A percentile compares a stretch with the other conserved stretches of the same genome.
Conservation (phyloP, 1,139 yeast species). For the Yamadazyma oceani region DNA sequence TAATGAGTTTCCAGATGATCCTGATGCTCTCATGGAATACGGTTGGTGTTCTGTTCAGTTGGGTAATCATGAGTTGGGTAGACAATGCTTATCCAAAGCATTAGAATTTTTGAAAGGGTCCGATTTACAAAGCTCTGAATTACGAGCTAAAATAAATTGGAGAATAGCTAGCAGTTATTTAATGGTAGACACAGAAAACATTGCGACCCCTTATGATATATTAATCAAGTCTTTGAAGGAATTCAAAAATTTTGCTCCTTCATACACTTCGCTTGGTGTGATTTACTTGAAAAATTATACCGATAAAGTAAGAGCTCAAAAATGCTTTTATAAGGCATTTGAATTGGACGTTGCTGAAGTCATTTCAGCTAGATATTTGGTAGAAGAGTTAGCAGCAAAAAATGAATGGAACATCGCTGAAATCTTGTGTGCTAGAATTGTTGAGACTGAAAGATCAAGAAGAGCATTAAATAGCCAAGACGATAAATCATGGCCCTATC, state of each 20-base stretch:
- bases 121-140: slow-evolving; percentile 53
- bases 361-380: slow-evolving; percentile 70
- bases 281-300: slow-evolving; percentile 57
- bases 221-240: slow-evolving; percentile 65
- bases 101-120: slow-evolving; percentile 47
- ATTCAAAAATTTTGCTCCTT: slow-evolving; percentile 65
- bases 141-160: slow-evolving; percentile 66
- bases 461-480: slow-evolving; percentile 44
- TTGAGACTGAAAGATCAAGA: slow-evolving; percentile 62
- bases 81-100: slow-evolving; percentile 47
- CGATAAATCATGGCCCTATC: slow-evolving; percentile 75
- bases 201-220: slow-evolving; percentile 47
- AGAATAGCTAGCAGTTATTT: slow-evolving; percentile 63
- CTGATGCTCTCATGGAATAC: slow-evolving; percentile 65
- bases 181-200: slow-evolving; percentile 24
- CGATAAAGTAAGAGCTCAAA: slow-evolving; percentile 71
- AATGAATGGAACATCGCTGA: slow-evolving; percentile 88
- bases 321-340: slow-evolving; percentile 87
- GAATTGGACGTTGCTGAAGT: slow-evolving; percentile 80
- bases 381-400: slow-evolving; percentile 60
- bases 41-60: slow-evolving; percentile 76
- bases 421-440: slow-evolving; percentile 61
- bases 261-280: slow-evolving; percentile 78
- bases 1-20: slow-evolving; percentile 49
- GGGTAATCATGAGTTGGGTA: slow-evolving; percentile 53